Evolutionary conservation across 2,329 filamentous ascomycete genomes (phyloP), one percentile per base, ranked within the genome.

Genomic region (Nothomitra cinnamomea): DNA sequence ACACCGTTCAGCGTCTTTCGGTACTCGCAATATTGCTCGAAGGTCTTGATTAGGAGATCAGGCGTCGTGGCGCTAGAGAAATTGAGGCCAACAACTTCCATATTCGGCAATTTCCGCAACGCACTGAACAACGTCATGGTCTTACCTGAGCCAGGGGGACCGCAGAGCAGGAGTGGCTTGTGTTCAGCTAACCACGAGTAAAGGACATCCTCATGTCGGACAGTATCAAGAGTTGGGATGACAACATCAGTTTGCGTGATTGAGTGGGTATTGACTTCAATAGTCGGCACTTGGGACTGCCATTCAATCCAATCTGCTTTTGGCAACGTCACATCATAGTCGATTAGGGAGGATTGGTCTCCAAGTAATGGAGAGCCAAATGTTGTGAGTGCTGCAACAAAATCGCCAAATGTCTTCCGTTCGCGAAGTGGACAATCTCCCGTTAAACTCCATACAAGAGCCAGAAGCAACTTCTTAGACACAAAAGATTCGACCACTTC

Each of bases 41-140:
- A 95, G 0, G 94, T 98, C 75, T 98, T 98, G 73, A 98, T 89
- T 57, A 99, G 78, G 25, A 99, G 79, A 67, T 98, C 94, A 0
- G 92, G 94, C 0, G 92, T 98, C 0, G 94, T 99, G 1, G 92
- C 94, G 61, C 92, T 98, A 3, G 94, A 98, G 68, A 99, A 98
- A 70, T 99, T 99, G 65, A 99, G 86, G 50, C 92, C 92, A 32
- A 98, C 94, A 55, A 95, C 88, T 69, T 98, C 92, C 89, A 98
- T 95, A 65, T 95, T 95, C 2, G 90, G 90, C 55, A 98, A 74
- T 69, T 98, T 98, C 58, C 92, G 83, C 53, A 99, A 79, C 35
- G 92, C 92, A 65, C 90, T 95, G 73, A 99, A 99, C 12, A 99
- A 74, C 10, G 92, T 99, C 92, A 99, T 99, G 3, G 92, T 99